A percentile compares a stretch with the other conserved stretches of the same genome.
Conservation (phyloP, 2,329 filamentous ascomycete genomes). For the Penicillium vulpinum region DNA sequence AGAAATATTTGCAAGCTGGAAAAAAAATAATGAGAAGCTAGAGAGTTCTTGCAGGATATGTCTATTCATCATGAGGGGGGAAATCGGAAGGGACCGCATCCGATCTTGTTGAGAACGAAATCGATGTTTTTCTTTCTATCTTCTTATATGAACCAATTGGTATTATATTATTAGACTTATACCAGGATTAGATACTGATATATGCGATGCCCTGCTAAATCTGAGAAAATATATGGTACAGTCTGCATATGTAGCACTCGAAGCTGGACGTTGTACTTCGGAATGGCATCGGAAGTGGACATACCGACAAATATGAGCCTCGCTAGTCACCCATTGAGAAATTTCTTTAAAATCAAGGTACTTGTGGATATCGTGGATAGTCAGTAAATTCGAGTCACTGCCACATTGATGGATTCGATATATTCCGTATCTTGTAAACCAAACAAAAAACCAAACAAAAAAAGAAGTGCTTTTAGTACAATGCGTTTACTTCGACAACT, state of each 20-base stretch:
- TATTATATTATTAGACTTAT: too few species aligned
- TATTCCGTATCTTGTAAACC: not conserved
- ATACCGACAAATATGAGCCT: not conserved
- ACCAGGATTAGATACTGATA: not conserved
- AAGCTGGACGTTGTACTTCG: not conserved
- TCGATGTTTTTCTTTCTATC: not conserved
- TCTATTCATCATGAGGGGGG: slow-evolving; percentile 17
- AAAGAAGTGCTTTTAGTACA: not conserved
- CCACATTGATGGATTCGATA: not conserved
- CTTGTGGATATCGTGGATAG: too few species aligned
- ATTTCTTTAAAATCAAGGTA: too few species aligned
- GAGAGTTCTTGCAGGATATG: not conserved
- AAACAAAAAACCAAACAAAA: too few species aligned
- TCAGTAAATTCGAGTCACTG: not conserved
- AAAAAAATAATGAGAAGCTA: not conserved
- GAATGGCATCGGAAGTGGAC: not conserved
- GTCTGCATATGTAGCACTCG: not conserved
- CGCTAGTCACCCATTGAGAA: not conserved
- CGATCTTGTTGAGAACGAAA: slow-evolving; percentile 19
- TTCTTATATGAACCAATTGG: not conserved
- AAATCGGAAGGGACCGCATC: slow-evolving; percentile 18
- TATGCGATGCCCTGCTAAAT: not conserved
- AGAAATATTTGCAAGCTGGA: not conserved
- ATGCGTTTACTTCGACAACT: not conserved
- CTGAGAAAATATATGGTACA: not conserved